Percentiles rank a stretch among this genome's conserved stretches.
phyloP scores from a whole-genome alignment of 306 rosid species.

The Cicer yamashitae region DNA sequence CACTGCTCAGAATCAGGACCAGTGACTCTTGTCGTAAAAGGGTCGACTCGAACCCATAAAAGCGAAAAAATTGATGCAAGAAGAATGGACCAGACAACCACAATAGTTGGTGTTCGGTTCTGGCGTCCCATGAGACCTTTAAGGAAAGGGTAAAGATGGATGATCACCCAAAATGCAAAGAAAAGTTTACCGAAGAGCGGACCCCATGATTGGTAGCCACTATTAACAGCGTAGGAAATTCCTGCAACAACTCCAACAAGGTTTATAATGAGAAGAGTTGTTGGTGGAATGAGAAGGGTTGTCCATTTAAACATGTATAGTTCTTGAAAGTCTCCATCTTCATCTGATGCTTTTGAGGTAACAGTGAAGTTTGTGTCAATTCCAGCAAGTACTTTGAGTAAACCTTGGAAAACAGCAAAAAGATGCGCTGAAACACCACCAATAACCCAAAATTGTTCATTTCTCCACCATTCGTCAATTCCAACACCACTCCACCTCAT shows the following conservation, averaged over 20 bases:
- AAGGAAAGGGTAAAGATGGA: slow-evolving; percentile 95
- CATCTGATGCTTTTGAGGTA: slow-evolving; percentile 95
- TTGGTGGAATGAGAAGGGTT: slow-evolving; percentile 92
- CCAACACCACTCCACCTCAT: slow-evolving; percentile 99
- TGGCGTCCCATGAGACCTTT: slow-evolving; percentile 99
- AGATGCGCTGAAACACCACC: slow-evolving; percentile 97
- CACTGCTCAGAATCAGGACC: slow-evolving; percentile 84
- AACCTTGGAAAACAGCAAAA: slow-evolving; percentile 91
- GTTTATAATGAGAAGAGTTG: slow-evolving; percentile 91
- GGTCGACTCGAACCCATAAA: slow-evolving; percentile 88
- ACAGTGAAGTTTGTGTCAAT: slow-evolving; percentile 98
- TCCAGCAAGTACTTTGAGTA: slow-evolving; percentile 95
- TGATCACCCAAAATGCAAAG: slow-evolving; percentile 97
- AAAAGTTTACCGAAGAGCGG: slow-evolving; percentile 96
- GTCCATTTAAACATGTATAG: slow-evolving; percentile 98
- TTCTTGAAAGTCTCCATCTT: slow-evolving; percentile 86
- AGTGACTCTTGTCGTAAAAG: slow-evolving; percentile 83
- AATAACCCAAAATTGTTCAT: slow-evolving; percentile 97
- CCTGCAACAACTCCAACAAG: slow-evolving; percentile 93
- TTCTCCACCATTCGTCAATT: slow-evolving; percentile 99
- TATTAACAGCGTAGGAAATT: slow-evolving; percentile 88
- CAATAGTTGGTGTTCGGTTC: slow-evolving; percentile 93
- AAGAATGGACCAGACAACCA: slow-evolving; percentile 89
- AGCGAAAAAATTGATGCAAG: slow-evolving; percentile 96
- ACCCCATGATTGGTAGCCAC: slow-evolving; percentile 99